A percentile compares a stretch with the other conserved stretches of the same genome.
These are phyloP conservation scores for Aspergillus clavatus DNA, from an alignment of 2,329 filamentous ascomycete genomes.

Conservation along the genomic window DNA sequence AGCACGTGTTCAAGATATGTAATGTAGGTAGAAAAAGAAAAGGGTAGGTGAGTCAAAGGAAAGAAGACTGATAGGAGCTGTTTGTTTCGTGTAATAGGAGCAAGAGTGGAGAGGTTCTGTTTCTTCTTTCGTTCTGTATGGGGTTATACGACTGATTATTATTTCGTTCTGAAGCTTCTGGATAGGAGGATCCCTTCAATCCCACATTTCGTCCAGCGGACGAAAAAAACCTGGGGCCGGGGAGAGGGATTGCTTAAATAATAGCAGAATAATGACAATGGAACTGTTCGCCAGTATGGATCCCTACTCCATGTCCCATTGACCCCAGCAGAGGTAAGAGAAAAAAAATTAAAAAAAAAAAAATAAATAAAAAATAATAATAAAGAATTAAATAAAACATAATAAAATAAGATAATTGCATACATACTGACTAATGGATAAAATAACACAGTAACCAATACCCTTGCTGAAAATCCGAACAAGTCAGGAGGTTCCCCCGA, in stretches of 20 bases:
- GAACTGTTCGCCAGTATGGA: not conserved
- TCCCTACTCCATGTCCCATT: too few relatives aligned
- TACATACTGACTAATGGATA: too few relatives aligned
- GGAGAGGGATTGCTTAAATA: conserved; percentile 31
- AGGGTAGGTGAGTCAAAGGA: conserved; percentile 2
- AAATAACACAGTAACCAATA: too few relatives aligned
- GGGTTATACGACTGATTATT: conserved; percentile 4
- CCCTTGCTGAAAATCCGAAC: too few relatives aligned
- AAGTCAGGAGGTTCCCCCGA: conserved; percentile 14
- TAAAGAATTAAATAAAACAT: too few relatives aligned
- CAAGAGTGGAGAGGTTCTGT: conserved; percentile 24
- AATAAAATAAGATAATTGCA: too few relatives aligned
- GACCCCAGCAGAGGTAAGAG: not conserved
- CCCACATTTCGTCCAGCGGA: conserved; percentile 17
- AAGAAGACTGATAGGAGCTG: too few relatives aligned
- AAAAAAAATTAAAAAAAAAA: not conserved
- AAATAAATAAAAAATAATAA: too few relatives aligned
- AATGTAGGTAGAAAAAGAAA: conserved; percentile 1
- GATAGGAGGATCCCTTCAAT: not conserved
- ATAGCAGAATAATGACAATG: not conserved
- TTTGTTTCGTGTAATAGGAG: not conserved
- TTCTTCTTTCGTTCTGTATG: conserved; percentile 8
- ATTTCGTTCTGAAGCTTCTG: conserved; percentile 2
- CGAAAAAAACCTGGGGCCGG: conserved; percentile 20
- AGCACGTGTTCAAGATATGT: too few relatives aligned